Evolutionary conservation across 2,329 filamentous ascomycete genomes (phyloP).

Genomic region (Diaporthe sp.): DNA sequence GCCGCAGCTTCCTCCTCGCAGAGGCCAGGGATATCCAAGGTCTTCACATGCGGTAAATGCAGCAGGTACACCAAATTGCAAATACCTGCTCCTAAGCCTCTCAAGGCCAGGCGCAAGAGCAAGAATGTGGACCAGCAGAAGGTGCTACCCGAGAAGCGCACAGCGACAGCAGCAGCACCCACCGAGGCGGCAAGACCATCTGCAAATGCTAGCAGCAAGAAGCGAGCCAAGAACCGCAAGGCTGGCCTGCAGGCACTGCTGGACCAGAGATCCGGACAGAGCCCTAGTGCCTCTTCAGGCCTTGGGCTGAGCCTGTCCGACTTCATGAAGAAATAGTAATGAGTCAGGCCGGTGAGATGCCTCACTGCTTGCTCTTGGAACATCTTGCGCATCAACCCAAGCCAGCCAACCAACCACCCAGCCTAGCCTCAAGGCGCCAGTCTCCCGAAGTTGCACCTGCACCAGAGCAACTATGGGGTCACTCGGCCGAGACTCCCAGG

Average conservation of each 20-base stretch:
- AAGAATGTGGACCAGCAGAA: not conserved
- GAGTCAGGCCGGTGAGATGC: conserved; percentile 8
- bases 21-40: conserved; percentile 47
- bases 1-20: not conserved
- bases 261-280: conserved; percentile 55
- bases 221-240: conserved; percentile 73
- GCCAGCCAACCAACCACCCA: no score
- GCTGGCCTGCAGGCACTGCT: conserved; percentile 74
- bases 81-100: conserved; percentile 50
- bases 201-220: conserved; percentile 70
- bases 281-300: conserved; percentile 48
- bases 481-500: not conserved
- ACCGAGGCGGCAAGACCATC: conserved; percentile 46
- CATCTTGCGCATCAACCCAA: not conserved
- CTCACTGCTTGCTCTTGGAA: not conserved
- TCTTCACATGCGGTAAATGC: conserved; percentile 58
- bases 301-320: conserved; percentile 64
- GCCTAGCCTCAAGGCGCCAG: no score
- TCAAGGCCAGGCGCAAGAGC: conserved; percentile 36
- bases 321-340: conserved; percentile 56
- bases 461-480: not conserved
- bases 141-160: not conserved
- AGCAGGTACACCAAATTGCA: conserved; percentile 53
- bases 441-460: not conserved
- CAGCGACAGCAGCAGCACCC: conserved; percentile 27